Base-by-base conservation (phyloP, 2,329 filamentous ascomycete genomes). In the Aspergillus piperis region DNA sequence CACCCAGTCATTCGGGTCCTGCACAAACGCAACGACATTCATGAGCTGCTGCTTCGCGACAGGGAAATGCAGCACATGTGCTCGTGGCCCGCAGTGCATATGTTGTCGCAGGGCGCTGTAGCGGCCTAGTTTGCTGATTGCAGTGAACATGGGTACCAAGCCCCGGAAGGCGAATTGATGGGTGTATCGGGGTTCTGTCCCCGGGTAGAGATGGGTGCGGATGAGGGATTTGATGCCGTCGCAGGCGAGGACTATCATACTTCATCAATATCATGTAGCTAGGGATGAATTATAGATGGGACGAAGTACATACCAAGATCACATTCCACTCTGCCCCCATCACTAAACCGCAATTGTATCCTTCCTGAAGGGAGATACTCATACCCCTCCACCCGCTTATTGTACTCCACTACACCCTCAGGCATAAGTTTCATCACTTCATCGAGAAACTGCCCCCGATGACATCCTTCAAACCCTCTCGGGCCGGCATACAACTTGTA, bases 151-250 rank as follows among this genome's bases (percentile, higher is more conserved):
- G 0, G 86, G 84, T 2, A 89, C 78, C 2, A 90, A 71, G 0
- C 83, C 83, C 6, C 88, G 80, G 72, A 87, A 90, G 36, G 84
- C 87, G 71, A 84, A 85, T 62, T 87, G 86, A 32, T 82, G 77
- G 0, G 81, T 82, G 68, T 86, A 89, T 1, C 75, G 70, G 0
- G 86, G 77, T 25, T 78, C 69, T 60, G 80, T 71, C 21, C 76
- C 72, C 2, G 77, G 69, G 2, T 88, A 74, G 5, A 89, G 71
- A 13, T 84, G 70, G 30, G 81, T 70, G 7, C 87, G 78, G 2
- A 83, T 78, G 3, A 78, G 75, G 0, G 84, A 86, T 68, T 86
- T 86, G 67, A 90, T 86, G 0, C 87, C 87, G 71, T 90, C 87
- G 68, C 85, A 87, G 5, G 84, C 86, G 58, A 89, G 67, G n/a